These are phyloP conservation scores for Phytophthora pisi DNA, from an alignment of 352 stramenopile genomes.

Conservation along the genomic window DNA sequence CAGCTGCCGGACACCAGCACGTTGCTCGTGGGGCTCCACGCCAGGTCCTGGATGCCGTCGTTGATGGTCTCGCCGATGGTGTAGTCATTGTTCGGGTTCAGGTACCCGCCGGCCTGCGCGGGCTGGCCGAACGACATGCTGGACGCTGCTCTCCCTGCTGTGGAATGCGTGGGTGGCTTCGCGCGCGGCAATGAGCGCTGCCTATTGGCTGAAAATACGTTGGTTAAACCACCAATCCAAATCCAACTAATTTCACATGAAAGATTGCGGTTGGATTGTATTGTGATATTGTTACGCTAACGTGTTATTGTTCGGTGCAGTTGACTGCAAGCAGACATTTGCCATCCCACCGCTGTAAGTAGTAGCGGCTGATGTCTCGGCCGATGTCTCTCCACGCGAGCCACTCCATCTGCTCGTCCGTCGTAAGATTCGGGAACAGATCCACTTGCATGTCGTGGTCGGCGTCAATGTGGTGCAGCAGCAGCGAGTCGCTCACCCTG, in stretches of 20 bases:
- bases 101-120: slow-evolving; percentile 51
- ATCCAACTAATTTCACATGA: not conserved
- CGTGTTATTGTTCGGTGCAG: slow-evolving; percentile 11
- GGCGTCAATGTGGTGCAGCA: slow-evolving; percentile 14
- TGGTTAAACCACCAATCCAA: not conserved
- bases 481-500: not conserved
- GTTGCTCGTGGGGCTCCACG: slow-evolving; percentile 80
- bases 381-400: slow-evolving; percentile 11
- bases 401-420: slow-evolving; percentile 8
- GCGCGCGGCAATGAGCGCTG: not conserved
- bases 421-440: slow-evolving; percentile 7
- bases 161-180: slow-evolving; percentile 23
- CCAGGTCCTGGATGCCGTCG: slow-evolving; percentile 79
- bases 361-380: slow-evolving; percentile 12
- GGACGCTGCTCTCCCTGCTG: not conserved
- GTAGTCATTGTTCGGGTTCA: slow-evolving; percentile 84
- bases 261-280: not conserved
- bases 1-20: slow-evolving; percentile 79
- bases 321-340: slow-evolving; percentile 17
- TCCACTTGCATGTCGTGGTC: slow-evolving; percentile 17
- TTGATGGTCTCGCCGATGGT: slow-evolving; percentile 64
- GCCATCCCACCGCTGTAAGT: slow-evolving; percentile 10
- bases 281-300: not conserved
- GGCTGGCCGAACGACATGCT: slow-evolving; percentile 57
- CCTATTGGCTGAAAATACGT: slow-evolving; percentile 5